These are phyloP conservation scores for Fusarium bactridioides DNA, from an alignment of 2,329 filamentous ascomycete genomes.

Conservation along the genomic window DNA sequence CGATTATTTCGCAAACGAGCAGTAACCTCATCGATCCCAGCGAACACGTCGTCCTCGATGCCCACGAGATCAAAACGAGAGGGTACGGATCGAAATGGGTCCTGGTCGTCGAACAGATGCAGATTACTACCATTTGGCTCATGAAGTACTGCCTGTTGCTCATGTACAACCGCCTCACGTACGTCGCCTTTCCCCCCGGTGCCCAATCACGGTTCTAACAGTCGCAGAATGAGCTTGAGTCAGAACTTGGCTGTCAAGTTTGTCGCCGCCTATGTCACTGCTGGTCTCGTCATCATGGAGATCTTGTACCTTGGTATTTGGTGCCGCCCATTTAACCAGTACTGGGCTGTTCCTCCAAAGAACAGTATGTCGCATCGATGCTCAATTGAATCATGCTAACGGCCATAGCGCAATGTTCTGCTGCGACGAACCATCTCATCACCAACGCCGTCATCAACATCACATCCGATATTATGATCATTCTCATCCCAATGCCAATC, in stretches of 20 bases:
- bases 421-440: conserved; percentile 64
- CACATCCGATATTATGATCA: conserved; percentile 66
- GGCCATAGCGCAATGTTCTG: conserved; percentile 62
- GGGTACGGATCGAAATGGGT: conserved; percentile 67
- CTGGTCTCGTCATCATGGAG: conserved; percentile 60
- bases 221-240: conserved; percentile 52
- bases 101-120: conserved; percentile 67
- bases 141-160: conserved; percentile 65
- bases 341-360: conserved; percentile 64
- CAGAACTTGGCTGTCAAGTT: conserved; percentile 58
- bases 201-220: conserved; percentile 5
- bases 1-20: conserved; percentile 62
- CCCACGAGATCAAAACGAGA: conserved; percentile 52
- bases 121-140: conserved; percentile 65
- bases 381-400: conserved; percentile 5
- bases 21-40: conserved; percentile 66
- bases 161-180: conserved; percentile 65
- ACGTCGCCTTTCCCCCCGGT: conserved; percentile 35
- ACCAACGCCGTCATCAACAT: conserved; percentile 68
- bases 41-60: conserved; percentile 55
- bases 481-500: conserved; percentile 63
- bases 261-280: conserved; percentile 55
- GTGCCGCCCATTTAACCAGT: conserved; percentile 63
- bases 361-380: conserved; percentile 49
- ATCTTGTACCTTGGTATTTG: conserved; percentile 59